Conservation (phyloP, 306 rosid genomes). For the Geum urbanum region DNA sequence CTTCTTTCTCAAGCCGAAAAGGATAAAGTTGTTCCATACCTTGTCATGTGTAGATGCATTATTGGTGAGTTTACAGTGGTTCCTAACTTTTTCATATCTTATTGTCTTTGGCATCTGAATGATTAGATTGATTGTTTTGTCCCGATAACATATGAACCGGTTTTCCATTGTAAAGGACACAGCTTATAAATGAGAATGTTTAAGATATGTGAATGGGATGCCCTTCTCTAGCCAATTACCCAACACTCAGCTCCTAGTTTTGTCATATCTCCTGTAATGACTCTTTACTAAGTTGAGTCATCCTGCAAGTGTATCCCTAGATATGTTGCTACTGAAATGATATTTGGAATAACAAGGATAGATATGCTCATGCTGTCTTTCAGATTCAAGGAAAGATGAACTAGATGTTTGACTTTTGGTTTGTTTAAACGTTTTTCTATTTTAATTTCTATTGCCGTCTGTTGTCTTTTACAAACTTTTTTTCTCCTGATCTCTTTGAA, state of each 20-base stretch:
- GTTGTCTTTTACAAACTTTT: constrained; percentile 23
- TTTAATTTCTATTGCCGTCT: not conserved
- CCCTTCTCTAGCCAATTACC: not conserved
- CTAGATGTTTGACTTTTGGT: not conserved
- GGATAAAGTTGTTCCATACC: constrained; percentile 55
- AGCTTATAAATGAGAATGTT: not conserved
- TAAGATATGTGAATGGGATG: not conserved
- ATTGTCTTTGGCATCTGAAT: constrained; percentile 16
- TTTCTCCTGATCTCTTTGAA: constrained; percentile 40
- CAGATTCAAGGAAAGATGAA: constrained; percentile 2
- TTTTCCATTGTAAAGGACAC: constrained; percentile 3
- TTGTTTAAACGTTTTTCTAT: not conserved
- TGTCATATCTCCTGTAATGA: not conserved
- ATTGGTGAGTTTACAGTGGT: constrained; percentile 49
- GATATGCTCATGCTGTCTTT: not conserved
- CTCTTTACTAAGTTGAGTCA: not conserved
- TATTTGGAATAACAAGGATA: not conserved
- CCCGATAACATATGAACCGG: not conserved
- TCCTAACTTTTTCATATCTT: not conserved
- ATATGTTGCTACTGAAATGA: not conserved
- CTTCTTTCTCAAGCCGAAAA: constrained; percentile 74
- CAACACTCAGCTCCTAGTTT: not conserved
- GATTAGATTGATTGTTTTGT: not conserved
- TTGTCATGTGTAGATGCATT: constrained; percentile 64
- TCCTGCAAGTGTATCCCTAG: not conserved